A percentile compares a stretch with the other conserved stretches of the same genome.
These are phyloP conservation scores for Exophiala sp. DNA, from an alignment of 2,329 filamentous ascomycete genomes.

Conservation along the genomic window DNA sequence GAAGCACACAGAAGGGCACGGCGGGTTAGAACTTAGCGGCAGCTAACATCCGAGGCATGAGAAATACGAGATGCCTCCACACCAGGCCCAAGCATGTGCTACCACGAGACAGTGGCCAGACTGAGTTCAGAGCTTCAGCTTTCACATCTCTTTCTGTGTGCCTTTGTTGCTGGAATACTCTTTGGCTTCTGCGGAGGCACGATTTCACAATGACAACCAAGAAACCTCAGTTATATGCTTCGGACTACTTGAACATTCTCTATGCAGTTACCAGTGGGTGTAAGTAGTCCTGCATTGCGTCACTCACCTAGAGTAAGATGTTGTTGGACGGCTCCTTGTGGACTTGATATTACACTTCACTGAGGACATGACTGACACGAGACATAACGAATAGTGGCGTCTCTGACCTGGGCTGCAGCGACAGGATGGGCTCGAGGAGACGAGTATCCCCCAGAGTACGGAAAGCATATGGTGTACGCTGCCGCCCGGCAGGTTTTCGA, in stretches of 20 bases:
- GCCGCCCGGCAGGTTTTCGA: background rate
- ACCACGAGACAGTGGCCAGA: no score
- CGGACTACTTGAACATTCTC: background rate
- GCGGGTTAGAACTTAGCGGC: no score
- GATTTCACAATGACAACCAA: background rate
- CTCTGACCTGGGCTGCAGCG: constrained; percentile 6
- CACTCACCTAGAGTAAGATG: background rate
- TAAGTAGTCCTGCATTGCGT: background rate
- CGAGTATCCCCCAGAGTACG: constrained; percentile 8
- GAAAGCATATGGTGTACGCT: constrained; percentile 15
- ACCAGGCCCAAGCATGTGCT: no score
- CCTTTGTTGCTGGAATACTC: no score
- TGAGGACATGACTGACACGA: background rate
- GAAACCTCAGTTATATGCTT: background rate
- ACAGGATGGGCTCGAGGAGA: constrained; percentile 16
- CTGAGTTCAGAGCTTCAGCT: no score
- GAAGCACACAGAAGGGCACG: no score
- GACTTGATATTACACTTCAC: no score
- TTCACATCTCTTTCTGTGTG: no score
- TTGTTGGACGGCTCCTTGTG: background rate
- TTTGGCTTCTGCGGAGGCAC: no score
- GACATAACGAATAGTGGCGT: constrained; percentile 1
- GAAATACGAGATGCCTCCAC: no score
- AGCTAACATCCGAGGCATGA: no score
- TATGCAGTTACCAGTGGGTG: background rate